These are phyloP conservation scores for Candida methanosorbosa DNA, from an alignment of 805 yeast genomes.

Conservation along the genomic window DNA sequence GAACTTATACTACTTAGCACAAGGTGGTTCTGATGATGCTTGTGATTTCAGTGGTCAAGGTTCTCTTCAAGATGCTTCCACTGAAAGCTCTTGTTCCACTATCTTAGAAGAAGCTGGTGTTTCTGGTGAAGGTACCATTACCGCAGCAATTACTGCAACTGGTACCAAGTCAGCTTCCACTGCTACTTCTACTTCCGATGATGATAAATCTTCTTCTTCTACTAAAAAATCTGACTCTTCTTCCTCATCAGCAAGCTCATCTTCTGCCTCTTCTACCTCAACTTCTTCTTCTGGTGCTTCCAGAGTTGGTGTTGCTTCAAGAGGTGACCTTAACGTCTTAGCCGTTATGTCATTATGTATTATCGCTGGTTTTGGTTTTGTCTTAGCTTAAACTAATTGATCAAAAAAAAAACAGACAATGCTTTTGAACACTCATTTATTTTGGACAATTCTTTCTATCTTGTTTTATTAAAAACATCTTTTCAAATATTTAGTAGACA, in stretches of 20 bases:
- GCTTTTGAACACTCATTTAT: too few species aligned
- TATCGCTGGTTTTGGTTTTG: slow-evolving; percentile 12
- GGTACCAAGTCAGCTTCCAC: slow-evolving; percentile 16
- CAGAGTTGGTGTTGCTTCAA: slow-evolving; percentile 1
- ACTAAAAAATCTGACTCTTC: slow-evolving; percentile 8
- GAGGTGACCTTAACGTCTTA: slow-evolving; percentile 3
- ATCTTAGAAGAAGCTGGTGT: slow-evolving; percentile 58
- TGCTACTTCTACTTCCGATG: slow-evolving; percentile 14
- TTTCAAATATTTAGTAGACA: too few species aligned
- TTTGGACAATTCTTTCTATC: background rate
- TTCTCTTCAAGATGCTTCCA: slow-evolving; percentile 34
- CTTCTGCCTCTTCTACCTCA: slow-evolving; percentile 10
- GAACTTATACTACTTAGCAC: slow-evolving; percentile 51
- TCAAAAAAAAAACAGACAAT: too few species aligned
- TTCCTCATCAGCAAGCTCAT: slow-evolving; percentile 9
- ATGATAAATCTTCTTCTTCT: slow-evolving; percentile 15
- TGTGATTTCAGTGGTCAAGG: slow-evolving; percentile 71
- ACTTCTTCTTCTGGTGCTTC: slow-evolving; percentile 10
- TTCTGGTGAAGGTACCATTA: slow-evolving; percentile 55
- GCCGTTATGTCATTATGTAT: slow-evolving; percentile 9
- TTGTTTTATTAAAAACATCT: background rate
- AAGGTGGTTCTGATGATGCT: slow-evolving; percentile 36
- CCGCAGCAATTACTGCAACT: slow-evolving; percentile 23
- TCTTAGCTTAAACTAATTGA: slow-evolving; percentile 3
- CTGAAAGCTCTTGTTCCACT: slow-evolving; percentile 48